Percentiles rank a stretch among this genome's conserved stretches.
These are phyloP conservation scores for Naganishia randhawae DNA, from an alignment of 768 basidiomycete genomes.

Conservation along the genomic window DNA sequence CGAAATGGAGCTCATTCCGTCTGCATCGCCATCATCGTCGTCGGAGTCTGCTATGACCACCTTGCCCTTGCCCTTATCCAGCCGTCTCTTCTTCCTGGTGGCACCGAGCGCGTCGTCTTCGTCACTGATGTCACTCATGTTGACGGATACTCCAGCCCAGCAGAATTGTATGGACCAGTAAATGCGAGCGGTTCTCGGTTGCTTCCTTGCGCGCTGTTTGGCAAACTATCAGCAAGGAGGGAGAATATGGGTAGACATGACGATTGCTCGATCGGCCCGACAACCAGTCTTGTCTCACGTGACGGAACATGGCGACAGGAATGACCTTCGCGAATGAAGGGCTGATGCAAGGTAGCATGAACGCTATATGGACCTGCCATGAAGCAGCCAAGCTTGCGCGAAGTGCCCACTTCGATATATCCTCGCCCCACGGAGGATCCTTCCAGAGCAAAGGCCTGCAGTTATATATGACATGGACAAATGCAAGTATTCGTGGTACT, in stretches of 20 bases:
- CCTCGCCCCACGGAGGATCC: neutral
- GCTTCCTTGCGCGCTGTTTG: too few species aligned
- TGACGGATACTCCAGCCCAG: neutral
- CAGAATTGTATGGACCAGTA: neutral
- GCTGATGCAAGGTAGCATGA: too few species aligned
- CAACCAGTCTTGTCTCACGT: too few species aligned
- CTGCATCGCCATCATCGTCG: neutral
- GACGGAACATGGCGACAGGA: too few species aligned
- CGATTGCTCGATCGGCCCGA: neutral
- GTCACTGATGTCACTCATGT: slow-evolving; percentile 14
- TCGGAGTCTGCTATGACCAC: slow-evolving; percentile 13
- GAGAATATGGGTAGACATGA: neutral
- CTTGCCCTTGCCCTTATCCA: slow-evolving; percentile 16
- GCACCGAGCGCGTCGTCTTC: neutral
- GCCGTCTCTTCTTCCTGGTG: slow-evolving; percentile 3
- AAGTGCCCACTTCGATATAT: neutral
- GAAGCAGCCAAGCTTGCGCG: too few species aligned
- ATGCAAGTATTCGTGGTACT: neutral
- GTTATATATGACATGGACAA: neutral
- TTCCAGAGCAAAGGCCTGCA: neutral
- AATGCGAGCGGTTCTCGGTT: neutral
- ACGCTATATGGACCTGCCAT: too few species aligned
- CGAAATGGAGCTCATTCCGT: neutral
- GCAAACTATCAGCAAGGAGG: too few species aligned
- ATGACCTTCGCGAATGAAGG: too few species aligned